Evolutionary conservation across 257 asterid species (phyloP), one percentile per base, ranked within the genome.

Genomic region (Solanum raphanifolium): DNA sequence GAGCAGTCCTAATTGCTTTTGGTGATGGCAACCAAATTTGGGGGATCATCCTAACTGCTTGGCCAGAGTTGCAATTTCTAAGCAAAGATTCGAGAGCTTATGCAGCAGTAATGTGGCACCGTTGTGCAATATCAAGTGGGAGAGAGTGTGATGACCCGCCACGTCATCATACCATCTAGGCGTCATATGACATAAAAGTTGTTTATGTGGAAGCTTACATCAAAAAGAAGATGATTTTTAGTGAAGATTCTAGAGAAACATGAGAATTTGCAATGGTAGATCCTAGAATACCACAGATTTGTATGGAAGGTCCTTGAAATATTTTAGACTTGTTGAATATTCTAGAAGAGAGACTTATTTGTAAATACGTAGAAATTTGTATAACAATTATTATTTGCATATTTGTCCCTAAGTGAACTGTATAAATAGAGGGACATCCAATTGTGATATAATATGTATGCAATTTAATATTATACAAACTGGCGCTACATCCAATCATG

Each of bases 201-300:
- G 2, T 60, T 1, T 23, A 2, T 9, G 69, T 60, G 6, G 4
- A 60, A 60, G 13, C 13, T 9, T 4, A 9, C 7, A 23, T 60
- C 2, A 10, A 60, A 60, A 60, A 60, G 6, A 60, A 60, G 1
- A 60, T 5, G 5, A 60, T 10, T n/a, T 60, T 60, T 55, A 23
- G 69, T 60, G 1, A 9, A 60, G 0, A 23, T 23, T 60, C 13
- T 23, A 9, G 29, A 23, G 29, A 60, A 23, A 9, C 5, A 4
- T 0, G 15, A 1, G 0, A 23, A 60, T 4, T 60, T 60, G 0
- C 1, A 6, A 23, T 23, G 69, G 4, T 23, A 60, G 2, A 23
- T 60, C 13, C 13, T 23, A 60, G 2, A 60, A 23, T 60, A 23
- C 6, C 29, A 23, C 9, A 9, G 13, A 60, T 60, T 60, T 60